Conservation (phyloP, 768 basidiomycete species). For the Lactarius evosmus region DNA sequence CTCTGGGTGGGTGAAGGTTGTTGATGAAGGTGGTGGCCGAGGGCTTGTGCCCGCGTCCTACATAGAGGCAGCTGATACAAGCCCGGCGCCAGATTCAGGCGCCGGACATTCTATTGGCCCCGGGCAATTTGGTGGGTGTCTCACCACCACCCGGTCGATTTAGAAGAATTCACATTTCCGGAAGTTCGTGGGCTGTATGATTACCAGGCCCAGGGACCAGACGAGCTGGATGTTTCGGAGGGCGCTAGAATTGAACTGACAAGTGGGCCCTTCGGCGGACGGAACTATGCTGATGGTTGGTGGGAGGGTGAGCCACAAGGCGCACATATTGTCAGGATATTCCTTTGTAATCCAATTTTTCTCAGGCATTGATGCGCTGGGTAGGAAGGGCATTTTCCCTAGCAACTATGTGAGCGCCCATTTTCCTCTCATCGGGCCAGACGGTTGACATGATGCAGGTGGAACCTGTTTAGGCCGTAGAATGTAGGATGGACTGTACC, state of each 20-base stretch:
- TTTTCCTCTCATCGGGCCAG: constrained; percentile 22
- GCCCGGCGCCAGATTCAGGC: constrained; percentile 25
- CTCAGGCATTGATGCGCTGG: constrained; percentile 56
- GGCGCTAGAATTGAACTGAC: constrained; percentile 64
- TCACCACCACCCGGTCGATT: constrained; percentile 5
- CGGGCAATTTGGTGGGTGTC: constrained; percentile 50
- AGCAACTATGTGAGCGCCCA: constrained; percentile 74
- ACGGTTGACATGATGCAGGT: constrained; percentile 40
- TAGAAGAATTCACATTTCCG: constrained; percentile 17
- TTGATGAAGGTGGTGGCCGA: constrained; percentile 50
- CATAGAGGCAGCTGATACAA: constrained; percentile 43
- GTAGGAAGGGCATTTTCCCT: constrained; percentile 78
- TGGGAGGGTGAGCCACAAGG: constrained; percentile 65
- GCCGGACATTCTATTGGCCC: constrained; percentile 35
- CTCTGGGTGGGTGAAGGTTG: constrained; percentile 82
- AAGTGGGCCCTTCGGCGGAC: constrained; percentile 56
- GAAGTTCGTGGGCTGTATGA: constrained; percentile 80
- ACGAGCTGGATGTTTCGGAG: constrained; percentile 61
- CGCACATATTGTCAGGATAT: constrained; percentile 24
- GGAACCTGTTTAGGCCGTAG: constrained; percentile 37
- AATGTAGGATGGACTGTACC: constrained; percentile 16
- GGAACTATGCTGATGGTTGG: constrained; percentile 75
- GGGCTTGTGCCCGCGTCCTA: constrained; percentile 88
- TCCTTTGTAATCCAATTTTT: constrained; percentile 30
- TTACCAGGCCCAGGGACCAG: constrained; percentile 69